Percentiles rank a stretch among this genome's conserved stretches.
These are phyloP conservation scores for Magnusiomyces sp. DNA, from an alignment of 1,139 yeast species.

Conservation along the genomic window DNA sequence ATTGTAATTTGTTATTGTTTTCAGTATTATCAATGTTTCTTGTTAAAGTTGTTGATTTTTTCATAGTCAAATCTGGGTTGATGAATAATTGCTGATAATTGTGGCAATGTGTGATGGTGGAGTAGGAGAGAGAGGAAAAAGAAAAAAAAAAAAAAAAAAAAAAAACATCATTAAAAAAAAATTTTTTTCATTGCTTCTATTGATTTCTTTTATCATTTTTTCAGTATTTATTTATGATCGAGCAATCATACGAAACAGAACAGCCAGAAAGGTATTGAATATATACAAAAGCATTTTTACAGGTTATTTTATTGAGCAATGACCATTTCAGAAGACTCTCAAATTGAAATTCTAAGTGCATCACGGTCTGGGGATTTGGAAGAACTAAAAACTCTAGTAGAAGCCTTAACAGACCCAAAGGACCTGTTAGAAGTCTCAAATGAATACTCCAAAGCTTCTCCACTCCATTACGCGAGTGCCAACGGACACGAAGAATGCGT, in stretches of 20 bases:
- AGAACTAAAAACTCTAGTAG: constrained; percentile 57
- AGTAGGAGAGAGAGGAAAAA: too few relatives aligned
- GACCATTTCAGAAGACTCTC: constrained; percentile 48
- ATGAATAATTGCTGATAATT: too few relatives aligned
- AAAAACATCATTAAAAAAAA: background rate
- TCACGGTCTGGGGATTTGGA: constrained; percentile 85
- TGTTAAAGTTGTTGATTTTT: too few relatives aligned
- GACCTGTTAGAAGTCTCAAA: constrained; percentile 43
- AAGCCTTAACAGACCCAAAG: constrained; percentile 21
- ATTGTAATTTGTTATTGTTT: too few relatives aligned
- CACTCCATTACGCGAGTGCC: constrained; percentile 91
- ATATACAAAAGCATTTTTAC: too few relatives aligned
- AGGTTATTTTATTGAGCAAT: too few relatives aligned
- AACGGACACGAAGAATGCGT: constrained; percentile 77
- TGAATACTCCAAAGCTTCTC: constrained; percentile 57
- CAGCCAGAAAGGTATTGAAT: background rate
- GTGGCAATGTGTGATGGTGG: too few relatives aligned
- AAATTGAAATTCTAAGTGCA: constrained; percentile 71
- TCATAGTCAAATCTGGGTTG: too few relatives aligned
- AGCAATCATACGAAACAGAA: background rate
- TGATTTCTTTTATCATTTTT: constrained; percentile 1
- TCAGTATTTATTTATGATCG: background rate
- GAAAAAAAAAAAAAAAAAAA: too few relatives aligned
- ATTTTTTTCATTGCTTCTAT: too few relatives aligned
- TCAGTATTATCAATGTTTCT: too few relatives aligned